Base-by-base conservation (phyloP, 176 grass and related monocot species). In the Oryza rufipogon region DNA sequence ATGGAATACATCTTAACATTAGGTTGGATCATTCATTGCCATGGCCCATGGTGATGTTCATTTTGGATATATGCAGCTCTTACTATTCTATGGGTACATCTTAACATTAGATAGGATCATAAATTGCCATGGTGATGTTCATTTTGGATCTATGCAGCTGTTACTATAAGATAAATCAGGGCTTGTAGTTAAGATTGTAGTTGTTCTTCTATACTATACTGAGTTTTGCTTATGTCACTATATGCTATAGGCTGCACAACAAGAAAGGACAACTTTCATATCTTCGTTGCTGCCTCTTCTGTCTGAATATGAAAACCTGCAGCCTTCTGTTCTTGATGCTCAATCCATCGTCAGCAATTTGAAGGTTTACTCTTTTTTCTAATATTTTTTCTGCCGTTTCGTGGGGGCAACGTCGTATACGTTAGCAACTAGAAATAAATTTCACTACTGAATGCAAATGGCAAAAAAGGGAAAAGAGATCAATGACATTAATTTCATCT, bases 201-300 rank as follows among this genome's bases (percentile, higher is more conserved):
- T 61, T 68, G 2, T 4, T 41, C 38, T 54, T 86, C 47, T 4
- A n/a, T 83, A 3, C 70, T 65, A 23, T 80, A 60, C 68, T 76
- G 72, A 86, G 16, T 51, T 84, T 74, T 79, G 17, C 49, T 87
- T 63, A 49, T 88, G 4, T 75, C 77, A 56, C 79, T 89, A 46
- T 83, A 58, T 85, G 95, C 5, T 54, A 54, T 54, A 58, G 95
- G 91, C 95, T 79, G 92, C 95, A 63, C 92, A 91, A 67, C 92
- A 94, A 89, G 95, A 95, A 86, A 95, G 95, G 64, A 87, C 91
- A 15, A 95, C 91, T 17, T 97, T 97, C 85, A 66, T 97, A 90
- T 93, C 92, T 82, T 97, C 89, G 73, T 89, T 97, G 64, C 71
- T 97, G 67, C 91, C 95, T 70, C 88, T 97, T 91, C 86, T 97